Percentiles rank a stretch among this genome's conserved stretches.
Conservation (phyloP, 495 filamentous ascomycete genomes). For the Podospora appendiculata region DNA sequence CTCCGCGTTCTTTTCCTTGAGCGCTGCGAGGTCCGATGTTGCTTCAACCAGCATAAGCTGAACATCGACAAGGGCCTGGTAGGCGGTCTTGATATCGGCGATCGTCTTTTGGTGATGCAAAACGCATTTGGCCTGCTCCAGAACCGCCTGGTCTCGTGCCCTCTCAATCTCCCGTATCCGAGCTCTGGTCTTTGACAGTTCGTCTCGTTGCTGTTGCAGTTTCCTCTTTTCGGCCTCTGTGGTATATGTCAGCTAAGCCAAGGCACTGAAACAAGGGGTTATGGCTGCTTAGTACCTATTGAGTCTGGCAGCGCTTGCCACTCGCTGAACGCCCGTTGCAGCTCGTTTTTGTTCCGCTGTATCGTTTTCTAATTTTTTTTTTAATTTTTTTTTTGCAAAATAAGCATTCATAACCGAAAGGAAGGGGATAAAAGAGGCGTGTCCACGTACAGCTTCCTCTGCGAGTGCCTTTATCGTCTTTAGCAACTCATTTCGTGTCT, state of each 20-base stretch:
- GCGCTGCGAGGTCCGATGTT: slow-evolving; percentile 59
- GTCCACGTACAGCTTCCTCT: slow-evolving; percentile 23
- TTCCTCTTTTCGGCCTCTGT: slow-evolving; percentile 48
- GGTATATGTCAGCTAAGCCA: slow-evolving; percentile 9
- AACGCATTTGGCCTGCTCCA: slow-evolving; percentile 56
- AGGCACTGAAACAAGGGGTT: no score
- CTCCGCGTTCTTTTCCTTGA: slow-evolving; percentile 54
- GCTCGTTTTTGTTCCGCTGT: slow-evolving; percentile 29
- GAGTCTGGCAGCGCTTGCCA: slow-evolving; percentile 61
- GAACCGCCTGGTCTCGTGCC: slow-evolving; percentile 38
- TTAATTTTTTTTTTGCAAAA: background rate
- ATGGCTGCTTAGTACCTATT: slow-evolving; percentile 44
- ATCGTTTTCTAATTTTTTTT: slow-evolving; percentile 27
- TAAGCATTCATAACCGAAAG: slow-evolving; percentile 11
- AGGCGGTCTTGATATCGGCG: slow-evolving; percentile 45
- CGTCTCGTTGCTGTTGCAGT: slow-evolving; percentile 31
- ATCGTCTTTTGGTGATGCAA: slow-evolving; percentile 55
- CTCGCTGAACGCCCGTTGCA: slow-evolving; percentile 56
- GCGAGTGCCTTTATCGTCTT: slow-evolving; percentile 5
- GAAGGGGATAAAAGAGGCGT: background rate
- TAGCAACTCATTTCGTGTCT: background rate
- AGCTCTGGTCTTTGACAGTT: slow-evolving; percentile 21
- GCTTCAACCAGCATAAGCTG: slow-evolving; percentile 71
- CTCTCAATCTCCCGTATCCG: slow-evolving; percentile 26
- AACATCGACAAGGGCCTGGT: slow-evolving; percentile 57